Percentiles rank a stretch among this genome's conserved stretches.
Conservation (phyloP, 352 stramenopile genomes). For the Poterioochromonas sp. region DNA sequence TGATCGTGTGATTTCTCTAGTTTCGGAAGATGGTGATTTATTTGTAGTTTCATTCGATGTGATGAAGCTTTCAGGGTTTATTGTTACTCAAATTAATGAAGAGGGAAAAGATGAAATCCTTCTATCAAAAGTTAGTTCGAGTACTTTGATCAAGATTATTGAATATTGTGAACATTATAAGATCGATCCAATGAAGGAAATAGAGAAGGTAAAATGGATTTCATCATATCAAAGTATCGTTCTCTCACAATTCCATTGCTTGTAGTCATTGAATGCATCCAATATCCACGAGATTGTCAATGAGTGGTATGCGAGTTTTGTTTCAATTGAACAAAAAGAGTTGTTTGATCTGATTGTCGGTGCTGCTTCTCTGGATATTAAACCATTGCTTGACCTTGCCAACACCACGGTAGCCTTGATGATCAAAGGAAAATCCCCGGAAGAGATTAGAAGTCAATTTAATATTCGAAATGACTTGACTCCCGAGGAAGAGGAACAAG, state of each 20-base stretch:
- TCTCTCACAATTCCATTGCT: slow-evolving; percentile 71
- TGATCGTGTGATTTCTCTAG: slow-evolving; percentile 41
- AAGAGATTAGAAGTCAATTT: slow-evolving; percentile 85
- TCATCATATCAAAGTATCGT: background rate
- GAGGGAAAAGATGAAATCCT: slow-evolving; percentile 74
- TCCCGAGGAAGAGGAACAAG: slow-evolving; percentile 95
- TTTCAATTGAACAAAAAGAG: slow-evolving; percentile 95
- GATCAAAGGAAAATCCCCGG: slow-evolving; percentile 75
- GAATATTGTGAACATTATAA: slow-evolving; percentile 63
- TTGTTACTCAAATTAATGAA: slow-evolving; percentile 82
- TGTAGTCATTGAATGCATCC: slow-evolving; percentile 90
- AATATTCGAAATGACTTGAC: slow-evolving; percentile 99
- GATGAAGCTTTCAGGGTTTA: slow-evolving; percentile 89
- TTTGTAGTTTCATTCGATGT: slow-evolving; percentile 85
- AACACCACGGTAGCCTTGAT: slow-evolving; percentile 68
- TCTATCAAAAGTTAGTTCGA: slow-evolving; percentile 92
- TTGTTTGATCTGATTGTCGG: slow-evolving; percentile 96
- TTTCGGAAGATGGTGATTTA: slow-evolving; percentile 86
- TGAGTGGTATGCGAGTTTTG: slow-evolving; percentile 95
- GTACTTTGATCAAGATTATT: slow-evolving; percentile 77
- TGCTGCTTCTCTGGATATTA: slow-evolving; percentile 98
- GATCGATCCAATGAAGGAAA: background rate
- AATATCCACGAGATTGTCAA: slow-evolving; percentile 93
- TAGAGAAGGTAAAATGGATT: background rate
- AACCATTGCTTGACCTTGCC: slow-evolving; percentile 71